A percentile compares a stretch with the other conserved stretches of the same genome.
Conservation (phyloP, 345 rosid species). For the Lagerstroemia speciosa region DNA sequence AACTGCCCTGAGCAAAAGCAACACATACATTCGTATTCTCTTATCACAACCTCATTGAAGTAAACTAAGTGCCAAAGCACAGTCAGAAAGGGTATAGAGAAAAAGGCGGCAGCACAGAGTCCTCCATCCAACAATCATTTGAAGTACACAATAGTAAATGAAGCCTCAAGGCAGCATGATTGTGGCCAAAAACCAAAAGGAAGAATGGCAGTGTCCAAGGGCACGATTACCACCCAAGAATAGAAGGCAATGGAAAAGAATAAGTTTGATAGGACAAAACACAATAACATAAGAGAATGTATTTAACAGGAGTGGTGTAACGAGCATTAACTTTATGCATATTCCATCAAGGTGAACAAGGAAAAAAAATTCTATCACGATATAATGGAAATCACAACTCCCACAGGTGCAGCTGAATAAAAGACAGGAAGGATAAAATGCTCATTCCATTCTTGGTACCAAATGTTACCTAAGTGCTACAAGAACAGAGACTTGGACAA, state of each 20-base stretch:
- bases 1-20: conserved; percentile 61
- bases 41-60: conserved; percentile 37
- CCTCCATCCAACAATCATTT: neutral
- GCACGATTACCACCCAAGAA: no score
- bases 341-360: no score
- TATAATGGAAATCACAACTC: no score
- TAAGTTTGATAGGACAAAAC: neutral
- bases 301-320: no score
- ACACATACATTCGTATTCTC: conserved; percentile 50
- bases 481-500: no score
- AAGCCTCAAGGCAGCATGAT: neutral
- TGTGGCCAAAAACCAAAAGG: neutral
- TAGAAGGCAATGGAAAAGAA: neutral
- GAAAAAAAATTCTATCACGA: no score
- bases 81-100: conserved; percentile 3
- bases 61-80: neutral
- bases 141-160: neutral
- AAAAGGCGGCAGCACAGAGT: neutral
- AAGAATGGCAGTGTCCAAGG: neutral
- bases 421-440: no score
- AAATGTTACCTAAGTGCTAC: no score
- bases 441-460: no score
- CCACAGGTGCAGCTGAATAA: no score
- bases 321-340: no score
- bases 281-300: no score